Conservation (phyloP, 164 flowering plant genomes). For the Nelumbo lutea region DNA sequence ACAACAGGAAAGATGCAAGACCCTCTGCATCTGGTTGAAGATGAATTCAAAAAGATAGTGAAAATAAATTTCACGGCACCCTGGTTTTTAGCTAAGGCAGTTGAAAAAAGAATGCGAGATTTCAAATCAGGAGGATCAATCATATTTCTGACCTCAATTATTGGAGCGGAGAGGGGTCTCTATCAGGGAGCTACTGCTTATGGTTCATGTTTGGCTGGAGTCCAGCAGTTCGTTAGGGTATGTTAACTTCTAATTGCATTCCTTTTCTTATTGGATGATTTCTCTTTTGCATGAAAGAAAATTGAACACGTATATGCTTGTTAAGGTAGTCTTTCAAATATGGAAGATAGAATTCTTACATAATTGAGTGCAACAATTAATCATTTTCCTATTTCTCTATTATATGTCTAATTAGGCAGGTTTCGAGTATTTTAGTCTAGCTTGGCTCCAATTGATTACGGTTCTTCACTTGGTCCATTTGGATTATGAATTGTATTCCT, state of each 20-base stretch:
- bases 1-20: constrained; percentile 73
- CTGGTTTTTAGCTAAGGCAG: constrained; percentile 77
- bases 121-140: constrained; percentile 72
- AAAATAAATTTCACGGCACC: constrained; percentile 67
- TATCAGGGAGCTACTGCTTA: constrained; percentile 88
- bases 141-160: constrained; percentile 61
- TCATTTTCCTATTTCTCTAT: background rate
- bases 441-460: background rate
- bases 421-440: background rate
- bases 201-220: constrained; percentile 73
- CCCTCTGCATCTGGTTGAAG: constrained; percentile 44
- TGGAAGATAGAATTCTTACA: too few relatives aligned
- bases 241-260: constrained; percentile 14
- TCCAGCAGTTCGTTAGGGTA: constrained; percentile 83
- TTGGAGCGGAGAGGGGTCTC: constrained; percentile 82
- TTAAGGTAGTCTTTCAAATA: too few relatives aligned
- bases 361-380: too few relatives aligned
- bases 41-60: constrained; percentile 66
- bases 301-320: too few relatives aligned
- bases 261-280: background rate
- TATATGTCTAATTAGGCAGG: background rate
- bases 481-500: background rate
- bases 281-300: background rate
- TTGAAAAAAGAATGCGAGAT: constrained; percentile 66
- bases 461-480: background rate